These are phyloP conservation scores for Coemansia umbellata DNA, from an alignment of 192 early-diverging fungal species.

Conservation along the genomic window DNA sequence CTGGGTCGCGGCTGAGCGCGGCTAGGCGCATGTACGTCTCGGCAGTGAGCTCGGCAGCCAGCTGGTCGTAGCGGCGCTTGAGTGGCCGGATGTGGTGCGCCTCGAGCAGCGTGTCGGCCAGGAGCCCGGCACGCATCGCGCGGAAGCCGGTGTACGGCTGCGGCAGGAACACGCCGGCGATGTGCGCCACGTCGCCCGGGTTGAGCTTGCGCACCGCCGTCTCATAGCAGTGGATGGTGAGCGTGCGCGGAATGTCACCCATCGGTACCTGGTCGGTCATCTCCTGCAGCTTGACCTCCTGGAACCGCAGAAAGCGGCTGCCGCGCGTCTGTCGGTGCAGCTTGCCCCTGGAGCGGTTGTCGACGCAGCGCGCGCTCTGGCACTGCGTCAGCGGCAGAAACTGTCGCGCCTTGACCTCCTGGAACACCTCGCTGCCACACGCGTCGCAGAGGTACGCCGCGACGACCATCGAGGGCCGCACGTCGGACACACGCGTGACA, in stretches of 20 bases:
- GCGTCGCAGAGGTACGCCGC: constrained; percentile 89
- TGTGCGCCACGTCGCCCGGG: constrained; percentile 83
- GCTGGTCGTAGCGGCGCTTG: constrained; percentile 89
- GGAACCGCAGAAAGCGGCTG: constrained; percentile 89
- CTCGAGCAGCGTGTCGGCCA: constrained; percentile 94
- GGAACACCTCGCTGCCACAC: constrained; percentile 94
- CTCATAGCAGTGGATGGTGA: constrained; percentile 89
- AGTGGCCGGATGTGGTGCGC: constrained; percentile 80
- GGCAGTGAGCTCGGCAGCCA: constrained; percentile 54
- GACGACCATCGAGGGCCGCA: constrained; percentile 87
- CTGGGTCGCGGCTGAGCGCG: constrained; percentile 59
- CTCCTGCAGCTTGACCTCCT: constrained; percentile 96
- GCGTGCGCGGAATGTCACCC: constrained; percentile 94
- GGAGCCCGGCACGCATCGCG: constrained; percentile 81
- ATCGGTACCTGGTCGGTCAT: constrained; percentile 98
- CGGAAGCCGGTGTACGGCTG: constrained; percentile 91
- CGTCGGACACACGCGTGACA: constrained; percentile 89
- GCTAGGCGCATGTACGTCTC: constrained; percentile 54
- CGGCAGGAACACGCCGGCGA: constrained; percentile 87
- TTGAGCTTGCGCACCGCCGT: constrained; percentile 71
- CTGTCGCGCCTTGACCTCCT: constrained; percentile 75
- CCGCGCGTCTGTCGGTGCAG: constrained; percentile 89
- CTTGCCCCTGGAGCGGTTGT: constrained; percentile 74
- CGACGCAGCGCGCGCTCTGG: constrained; percentile 71
- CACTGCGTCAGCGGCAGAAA: constrained; percentile 83